Evolutionary conservation across 257 asterid species (phyloP), one percentile per base, ranked within the genome.

Genomic region (Rehmannia glutinosa): DNA sequence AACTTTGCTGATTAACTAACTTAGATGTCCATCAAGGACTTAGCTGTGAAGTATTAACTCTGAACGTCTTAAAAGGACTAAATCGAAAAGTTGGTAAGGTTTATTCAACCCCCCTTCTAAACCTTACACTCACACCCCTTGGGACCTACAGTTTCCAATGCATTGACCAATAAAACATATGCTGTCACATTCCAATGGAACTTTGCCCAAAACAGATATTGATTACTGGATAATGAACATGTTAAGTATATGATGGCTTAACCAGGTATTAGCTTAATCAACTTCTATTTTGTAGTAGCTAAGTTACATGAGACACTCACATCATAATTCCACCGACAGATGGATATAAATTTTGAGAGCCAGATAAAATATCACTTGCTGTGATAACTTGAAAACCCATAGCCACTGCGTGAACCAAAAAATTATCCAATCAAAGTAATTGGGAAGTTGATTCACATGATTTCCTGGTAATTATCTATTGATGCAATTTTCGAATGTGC

Each of bases 251-350:
- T 58, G 13, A 54, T 16, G 59, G 54, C 20, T 46, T 57, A 59
- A 23, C 43, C 38, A 57, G 69, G 33, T 56, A 49, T 17, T 9
- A 42, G 35, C 15, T 11, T 27, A 59, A 63, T 52, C 36, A 63
- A n/a, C n/a, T n/a, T n/a, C n/a, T n/a, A n/a, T n/a, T n/a, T n/a
- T n/a, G n/a, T n/a, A n/a, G 43, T 38, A 5, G n/a, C 8, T 38
- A 6, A 47, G 6, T 21, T 24, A 17, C 3, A 2, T 51, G 33
- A 51, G 17, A 51, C 21, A 87, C 98, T 92, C 76, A 92, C 97
- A 89, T 74, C 66, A 92, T 87, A 84, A 85, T 89, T 78, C 98
- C 95, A 19, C 89, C 97, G 71, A 85, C 86, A 52, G 97, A 92
- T 17, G 86, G 81, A 65, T 74, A 83, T 69, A 86, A 68, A 55